These are phyloP conservation scores for Vaucheria bursata DNA, from an alignment of 352 stramenopile species.

Conservation along the genomic window DNA sequence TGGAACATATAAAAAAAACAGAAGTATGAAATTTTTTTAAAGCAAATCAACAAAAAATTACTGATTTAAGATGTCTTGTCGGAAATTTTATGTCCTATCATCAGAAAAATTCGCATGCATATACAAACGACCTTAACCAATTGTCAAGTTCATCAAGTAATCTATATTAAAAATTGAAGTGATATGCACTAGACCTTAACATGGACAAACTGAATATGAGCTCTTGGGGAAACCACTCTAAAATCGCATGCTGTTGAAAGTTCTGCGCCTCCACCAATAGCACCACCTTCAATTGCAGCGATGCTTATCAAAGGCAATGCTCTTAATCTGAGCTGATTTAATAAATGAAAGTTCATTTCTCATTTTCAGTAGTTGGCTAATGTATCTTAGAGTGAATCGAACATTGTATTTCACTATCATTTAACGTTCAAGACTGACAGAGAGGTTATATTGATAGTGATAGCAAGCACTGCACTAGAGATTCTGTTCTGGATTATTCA, in stretches of 20 bases:
- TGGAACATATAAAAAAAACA: not conserved
- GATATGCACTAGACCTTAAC: too few relatives aligned
- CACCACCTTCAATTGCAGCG: conserved; percentile 63
- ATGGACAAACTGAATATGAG: conserved; percentile 68
- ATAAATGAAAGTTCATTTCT: conserved; percentile 22
- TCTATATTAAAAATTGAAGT: too few relatives aligned
- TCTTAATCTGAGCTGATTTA: conserved; percentile 25
- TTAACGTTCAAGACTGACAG: too few relatives aligned
- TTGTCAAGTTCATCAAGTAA: not conserved
- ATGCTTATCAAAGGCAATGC: conserved; percentile 65
- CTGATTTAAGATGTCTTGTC: not conserved
- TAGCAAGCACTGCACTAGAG: too few relatives aligned
- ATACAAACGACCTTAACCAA: not conserved
- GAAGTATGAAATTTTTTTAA: not conserved
- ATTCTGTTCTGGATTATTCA: too few relatives aligned
- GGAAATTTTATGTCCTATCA: not conserved
- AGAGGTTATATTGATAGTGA: too few relatives aligned
- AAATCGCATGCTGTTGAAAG: conserved; percentile 70
- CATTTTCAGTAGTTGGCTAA: too few relatives aligned
- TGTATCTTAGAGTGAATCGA: too few relatives aligned
- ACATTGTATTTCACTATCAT: too few relatives aligned
- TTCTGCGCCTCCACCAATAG: conserved; percentile 69
- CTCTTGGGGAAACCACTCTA: conserved; percentile 56
- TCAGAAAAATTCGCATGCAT: not conserved
- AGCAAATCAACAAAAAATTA: not conserved